Evolutionary conservation across 2,329 filamentous ascomycete genomes (phyloP), one percentile per base, ranked within the genome.

Genomic region (Lecanicillium sp.): DNA sequence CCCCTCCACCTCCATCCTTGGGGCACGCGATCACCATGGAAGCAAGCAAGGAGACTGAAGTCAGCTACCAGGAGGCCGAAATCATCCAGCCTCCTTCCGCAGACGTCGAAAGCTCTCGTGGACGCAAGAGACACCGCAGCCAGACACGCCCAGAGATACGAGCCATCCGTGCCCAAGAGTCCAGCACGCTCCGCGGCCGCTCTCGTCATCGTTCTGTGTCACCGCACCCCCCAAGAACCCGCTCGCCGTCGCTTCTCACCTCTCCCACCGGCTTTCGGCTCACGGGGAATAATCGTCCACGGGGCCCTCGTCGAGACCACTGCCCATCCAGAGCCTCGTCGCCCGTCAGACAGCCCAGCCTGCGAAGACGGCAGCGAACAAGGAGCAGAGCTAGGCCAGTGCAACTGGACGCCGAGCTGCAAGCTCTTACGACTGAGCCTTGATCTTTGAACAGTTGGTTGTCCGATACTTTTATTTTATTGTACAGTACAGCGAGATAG

Each of bases 261-360:
- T 66, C 64, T 3, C 64, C 67, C 11, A 62, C 59, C 19, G 60
- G 60, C 41, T 60, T 62, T 27, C 59, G 63, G 22, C 49, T 68
- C 14, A 57, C 39, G 14, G 33, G 68, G 13, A 59, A 62, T 40
- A 59, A 62, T 29, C 53, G 63, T 11, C 57, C 67, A 12, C 54
- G 63, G 5, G 57, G 60, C 20, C 55, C 56, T 25, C 61, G 64
- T 29, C 63, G 68, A 15, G 65, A 65, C 45, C 67, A 68, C 44
- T 65, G 63, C 42, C 63, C 63, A 9, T 66, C 63, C 11, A 54
- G 63, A 15, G 57, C 57, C 14, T 45, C 55, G 2, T 62, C 62
- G 5, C 58, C 59, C 3, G 48, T 55, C 18, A 56, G 53, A n/a
- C 51, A 56, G 45, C 51, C 52, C 19, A 45, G 48, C 13, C 47